These are phyloP conservation scores for Solanum chiquidenum DNA, from an alignment of 257 asterid genomes.

Conservation along the genomic window DNA sequence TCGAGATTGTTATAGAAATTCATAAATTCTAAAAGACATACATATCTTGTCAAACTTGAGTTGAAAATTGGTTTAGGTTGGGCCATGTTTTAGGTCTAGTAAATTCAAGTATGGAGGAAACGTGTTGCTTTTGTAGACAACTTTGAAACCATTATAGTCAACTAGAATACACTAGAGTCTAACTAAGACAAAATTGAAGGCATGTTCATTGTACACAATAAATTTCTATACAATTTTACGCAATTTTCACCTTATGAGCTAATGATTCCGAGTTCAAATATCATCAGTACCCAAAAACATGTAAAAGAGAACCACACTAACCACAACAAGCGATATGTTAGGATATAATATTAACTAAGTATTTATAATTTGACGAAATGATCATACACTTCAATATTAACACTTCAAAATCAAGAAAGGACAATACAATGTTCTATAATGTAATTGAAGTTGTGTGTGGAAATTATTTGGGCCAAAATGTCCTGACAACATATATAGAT, in stretches of 20 bases:
- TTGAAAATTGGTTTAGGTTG: background rate
- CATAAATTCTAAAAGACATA: too few species aligned
- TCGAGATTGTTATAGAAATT: background rate
- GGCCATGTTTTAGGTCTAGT: background rate
- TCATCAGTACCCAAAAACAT: fast-evolving
- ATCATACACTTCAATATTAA: too few species aligned
- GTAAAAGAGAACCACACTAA: background rate
- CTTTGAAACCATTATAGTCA: background rate
- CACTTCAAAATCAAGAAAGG: background rate
- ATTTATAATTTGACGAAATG: too few species aligned
- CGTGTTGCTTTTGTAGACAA: background rate
- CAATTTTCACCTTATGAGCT: background rate
- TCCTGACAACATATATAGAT: background rate
- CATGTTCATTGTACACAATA: background rate
- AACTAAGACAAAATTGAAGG: background rate
- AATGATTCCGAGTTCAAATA: background rate
- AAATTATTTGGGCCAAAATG: background rate
- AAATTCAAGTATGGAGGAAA: background rate
- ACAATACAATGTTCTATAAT: too few species aligned
- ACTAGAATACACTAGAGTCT: background rate
- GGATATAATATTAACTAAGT: background rate
- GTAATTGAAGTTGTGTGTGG: background rate
- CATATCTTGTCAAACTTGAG: background rate
- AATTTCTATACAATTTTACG: background rate
- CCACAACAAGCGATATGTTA: fast-evolving